Evolutionary conservation across 2,329 filamentous ascomycete species (phyloP).

Genomic region (Mollisia scopiformis): DNA sequence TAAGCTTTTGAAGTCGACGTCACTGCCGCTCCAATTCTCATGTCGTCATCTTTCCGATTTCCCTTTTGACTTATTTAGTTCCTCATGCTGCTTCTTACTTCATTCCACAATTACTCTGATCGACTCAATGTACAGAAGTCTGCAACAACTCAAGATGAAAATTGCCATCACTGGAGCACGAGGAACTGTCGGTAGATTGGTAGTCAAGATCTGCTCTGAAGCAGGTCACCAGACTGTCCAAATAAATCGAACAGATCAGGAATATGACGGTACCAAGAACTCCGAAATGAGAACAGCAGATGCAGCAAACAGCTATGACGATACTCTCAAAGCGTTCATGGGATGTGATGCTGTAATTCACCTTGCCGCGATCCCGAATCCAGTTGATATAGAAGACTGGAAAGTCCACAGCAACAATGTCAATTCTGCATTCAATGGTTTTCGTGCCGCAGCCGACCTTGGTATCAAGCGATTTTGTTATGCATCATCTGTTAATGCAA

Average conservation of each 20-base stretch:
- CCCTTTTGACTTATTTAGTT: not conserved
- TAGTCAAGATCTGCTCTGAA: not conserved
- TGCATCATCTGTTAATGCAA: not conserved
- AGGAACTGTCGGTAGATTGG: not conserved
- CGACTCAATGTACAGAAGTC: not conserved
- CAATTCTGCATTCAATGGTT: not conserved
- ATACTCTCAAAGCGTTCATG: not conserved
- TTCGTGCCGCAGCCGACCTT: not conserved
- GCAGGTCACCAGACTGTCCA: not conserved
- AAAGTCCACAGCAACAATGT: constrained; percentile 4
- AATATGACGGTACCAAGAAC: constrained; percentile 4
- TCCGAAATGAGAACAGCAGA: constrained; percentile 3
- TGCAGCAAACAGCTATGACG: constrained; percentile 1
- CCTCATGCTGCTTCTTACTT: not conserved
- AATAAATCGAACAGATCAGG: not conserved
- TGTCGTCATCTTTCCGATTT: not conserved
- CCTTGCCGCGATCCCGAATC: not conserved
- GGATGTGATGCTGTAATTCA: not conserved
- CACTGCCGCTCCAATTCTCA: not conserved
- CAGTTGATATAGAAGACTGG: constrained; percentile 1
- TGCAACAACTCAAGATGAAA: constrained; percentile 2
- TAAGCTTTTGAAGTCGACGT: not conserved
- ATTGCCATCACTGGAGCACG: constrained; percentile 2
- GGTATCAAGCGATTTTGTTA: constrained; percentile 5
- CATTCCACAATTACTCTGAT: too few relatives aligned